Conservation (phyloP, 2,329 filamentous ascomycete species). For the Colletotrichum lini region DNA sequence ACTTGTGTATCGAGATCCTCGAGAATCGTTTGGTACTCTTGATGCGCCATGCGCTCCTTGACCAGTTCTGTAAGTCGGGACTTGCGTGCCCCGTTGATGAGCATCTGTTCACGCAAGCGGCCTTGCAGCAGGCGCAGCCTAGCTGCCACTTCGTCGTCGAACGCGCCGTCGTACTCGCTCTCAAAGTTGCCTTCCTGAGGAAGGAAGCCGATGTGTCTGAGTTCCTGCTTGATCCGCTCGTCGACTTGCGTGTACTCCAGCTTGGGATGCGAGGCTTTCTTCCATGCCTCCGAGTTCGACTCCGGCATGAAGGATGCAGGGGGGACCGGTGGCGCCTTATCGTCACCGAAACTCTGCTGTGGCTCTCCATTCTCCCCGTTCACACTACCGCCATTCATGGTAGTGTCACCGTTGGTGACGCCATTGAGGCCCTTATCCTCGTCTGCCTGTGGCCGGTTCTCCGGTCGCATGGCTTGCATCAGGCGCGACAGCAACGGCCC, state of each 20-base stretch:
- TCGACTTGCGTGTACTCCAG: constrained; percentile 90
- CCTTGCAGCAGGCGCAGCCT: constrained; percentile 88
- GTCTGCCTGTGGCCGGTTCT: constrained; percentile 69
- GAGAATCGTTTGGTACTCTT: constrained; percentile 96
- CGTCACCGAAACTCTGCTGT: constrained; percentile 50
- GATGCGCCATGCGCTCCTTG: constrained; percentile 93
- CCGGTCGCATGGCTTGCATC: constrained; percentile 84
- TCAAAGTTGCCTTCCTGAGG: constrained; percentile 70
- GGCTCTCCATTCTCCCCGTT: constrained; percentile 62
- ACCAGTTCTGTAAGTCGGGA: constrained; percentile 88
- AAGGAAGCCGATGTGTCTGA: constrained; percentile 91
- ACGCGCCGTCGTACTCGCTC: constrained; percentile 89
- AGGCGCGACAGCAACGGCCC: constrained; percentile 89
- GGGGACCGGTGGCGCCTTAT: constrained; percentile 61
- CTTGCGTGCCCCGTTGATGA: constrained; percentile 93
- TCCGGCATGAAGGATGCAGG: constrained; percentile 87
- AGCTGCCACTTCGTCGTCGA: constrained; percentile 94
- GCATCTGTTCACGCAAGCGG: constrained; percentile 85
- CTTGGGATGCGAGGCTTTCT: constrained; percentile 80
- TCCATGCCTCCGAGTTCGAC: constrained; percentile 82
- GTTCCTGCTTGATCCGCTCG: constrained; percentile 90
- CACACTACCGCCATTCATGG: constrained; percentile 61
- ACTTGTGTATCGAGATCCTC: constrained; percentile 97
- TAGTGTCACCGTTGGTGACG: constrained; percentile 67
- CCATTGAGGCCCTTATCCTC: constrained; percentile 73